Base-by-base conservation (phyloP, 148 eudicot species). In the Persicaria maculosa region DNA sequence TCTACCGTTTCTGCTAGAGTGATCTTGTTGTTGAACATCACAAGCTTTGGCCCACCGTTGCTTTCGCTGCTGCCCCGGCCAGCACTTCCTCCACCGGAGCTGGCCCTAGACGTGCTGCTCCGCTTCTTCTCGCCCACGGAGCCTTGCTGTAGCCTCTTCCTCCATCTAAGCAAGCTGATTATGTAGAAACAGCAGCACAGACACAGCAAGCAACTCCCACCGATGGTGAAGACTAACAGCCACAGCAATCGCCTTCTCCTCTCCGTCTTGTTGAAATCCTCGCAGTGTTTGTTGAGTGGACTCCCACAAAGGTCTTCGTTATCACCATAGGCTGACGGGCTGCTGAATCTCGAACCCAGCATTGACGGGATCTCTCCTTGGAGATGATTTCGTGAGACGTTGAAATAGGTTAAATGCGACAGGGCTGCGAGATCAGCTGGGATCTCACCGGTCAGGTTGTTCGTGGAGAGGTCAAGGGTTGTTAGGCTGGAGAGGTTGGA, bases 21-120 rank as follows among this genome's bases (percentile, higher is more conserved):
- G 74, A 91, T 86, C 75, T 85, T 89, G 83, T 83, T 82, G 71
- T 86, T 90, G 85, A 92, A 92, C 92, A 92, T 92, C 3, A 88
- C 86, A n/a, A 92, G 91, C 74, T 85, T 92, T 15, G 94, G 94
- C 10, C 81, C 89, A 45, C 89, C 85, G 73, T 80, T 91, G 15
- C 85, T 88, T 16, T 90, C 85, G 62, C 97, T 90, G 53, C 83
- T 81, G 7, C 90, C 76, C 0, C 92, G 88, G 53, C 86, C 86
- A 11, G 81, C 72, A 54, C 89, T 84, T 75, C 86, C 83, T 3
- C 80, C 61, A 7, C 87, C 88, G 4, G 93, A 84, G 74, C 93
- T 89, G 9, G 84, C 83, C 44, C 92, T 76, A 3, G 86, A 78
- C 0, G 97, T 92, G 79, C 91, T 92, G 80, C 91, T 92, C 1